These are phyloP conservation scores for Radiomyces spectabilis DNA, from an alignment of 192 early-diverging fungal species.

Conservation along the genomic window DNA sequence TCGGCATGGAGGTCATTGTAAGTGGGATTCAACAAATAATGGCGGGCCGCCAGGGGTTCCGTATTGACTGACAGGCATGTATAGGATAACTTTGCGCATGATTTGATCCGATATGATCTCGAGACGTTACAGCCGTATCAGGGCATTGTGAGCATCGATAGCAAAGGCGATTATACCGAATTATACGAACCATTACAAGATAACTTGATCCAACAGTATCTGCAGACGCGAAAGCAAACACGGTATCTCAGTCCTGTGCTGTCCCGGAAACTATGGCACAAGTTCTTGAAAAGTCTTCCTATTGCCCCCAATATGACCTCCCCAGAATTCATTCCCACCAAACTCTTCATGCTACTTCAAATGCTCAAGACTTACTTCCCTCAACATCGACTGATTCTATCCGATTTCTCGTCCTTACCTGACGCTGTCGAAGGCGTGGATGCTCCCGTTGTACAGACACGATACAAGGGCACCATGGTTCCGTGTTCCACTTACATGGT, in stretches of 20 bases:
- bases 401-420: conserved; percentile 83
- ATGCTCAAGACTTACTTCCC: conserved; percentile 78
- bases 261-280: conserved; percentile 24
- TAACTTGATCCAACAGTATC: conserved; percentile 65
- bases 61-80: no score
- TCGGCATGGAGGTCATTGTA: conserved; percentile 96
- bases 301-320: conserved; percentile 80
- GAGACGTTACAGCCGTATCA: conserved; percentile 67
- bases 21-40: no score
- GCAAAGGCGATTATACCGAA: conserved; percentile 81
- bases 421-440: conserved; percentile 75
- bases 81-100: conserved; percentile 97
- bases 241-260: conserved; percentile 61
- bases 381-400: conserved; percentile 75
- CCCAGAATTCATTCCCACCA: conserved; percentile 89
- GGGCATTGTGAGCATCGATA: conserved; percentile 74
- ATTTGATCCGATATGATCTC: conserved; percentile 82
- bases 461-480: conserved; percentile 85
- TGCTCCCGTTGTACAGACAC: conserved; percentile 93
- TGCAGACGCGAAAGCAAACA: conserved; percentile 49
- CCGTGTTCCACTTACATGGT: conserved; percentile 95
- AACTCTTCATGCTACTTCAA: conserved; percentile 65
- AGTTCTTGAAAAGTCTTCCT: conserved; percentile 50
- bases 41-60: no score
- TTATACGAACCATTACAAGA: conserved; percentile 76